A percentile compares a stretch with the other conserved stretches of the same genome.
These are phyloP conservation scores for Pseudogymnoascus verrucosus DNA, from an alignment of 2,329 filamentous ascomycete genomes.

Conservation along the genomic window DNA sequence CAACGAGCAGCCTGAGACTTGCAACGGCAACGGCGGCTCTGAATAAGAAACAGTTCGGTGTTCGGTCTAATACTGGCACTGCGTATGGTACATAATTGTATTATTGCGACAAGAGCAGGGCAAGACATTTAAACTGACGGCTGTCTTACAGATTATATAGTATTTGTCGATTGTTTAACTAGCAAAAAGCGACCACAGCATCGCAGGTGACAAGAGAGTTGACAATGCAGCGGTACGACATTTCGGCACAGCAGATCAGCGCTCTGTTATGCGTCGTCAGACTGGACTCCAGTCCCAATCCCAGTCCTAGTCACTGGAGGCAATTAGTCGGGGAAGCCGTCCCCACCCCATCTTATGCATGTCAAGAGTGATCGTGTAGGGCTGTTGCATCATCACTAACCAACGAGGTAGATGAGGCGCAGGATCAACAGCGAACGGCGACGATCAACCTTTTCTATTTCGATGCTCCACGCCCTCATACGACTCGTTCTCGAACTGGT, in stretches of 20 bases:
- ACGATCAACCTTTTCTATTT: neutral
- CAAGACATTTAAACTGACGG: neutral
- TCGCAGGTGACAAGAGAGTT: neutral
- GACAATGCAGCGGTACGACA: neutral
- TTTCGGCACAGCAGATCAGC: neutral
- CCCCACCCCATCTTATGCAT: slow-evolving; percentile 3
- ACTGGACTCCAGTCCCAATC: neutral
- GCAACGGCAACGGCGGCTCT: neutral
- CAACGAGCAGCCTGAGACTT: neutral
- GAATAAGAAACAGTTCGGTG: neutral
- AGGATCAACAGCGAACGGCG: slow-evolving; percentile 4
- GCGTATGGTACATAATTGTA: neutral
- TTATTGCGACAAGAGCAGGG: neutral
- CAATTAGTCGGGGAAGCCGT: slow-evolving; percentile 5
- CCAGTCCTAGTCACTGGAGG: neutral
- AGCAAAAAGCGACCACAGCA: neutral
- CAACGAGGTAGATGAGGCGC: slow-evolving; percentile 1
- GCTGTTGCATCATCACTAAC: slow-evolving; percentile 4
- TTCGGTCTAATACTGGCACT: neutral
- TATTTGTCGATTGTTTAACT: neutral
- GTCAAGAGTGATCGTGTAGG: slow-evolving; percentile 7
- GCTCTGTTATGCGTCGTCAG: neutral
- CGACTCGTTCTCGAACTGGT: neutral
- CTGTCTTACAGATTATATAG: neutral
- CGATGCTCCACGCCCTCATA: neutral